Evolutionary conservation across 1,284 basidiomycete genomes (phyloP), one percentile per base, ranked within the genome.

Genomic region (Austroboletus niveus): DNA sequence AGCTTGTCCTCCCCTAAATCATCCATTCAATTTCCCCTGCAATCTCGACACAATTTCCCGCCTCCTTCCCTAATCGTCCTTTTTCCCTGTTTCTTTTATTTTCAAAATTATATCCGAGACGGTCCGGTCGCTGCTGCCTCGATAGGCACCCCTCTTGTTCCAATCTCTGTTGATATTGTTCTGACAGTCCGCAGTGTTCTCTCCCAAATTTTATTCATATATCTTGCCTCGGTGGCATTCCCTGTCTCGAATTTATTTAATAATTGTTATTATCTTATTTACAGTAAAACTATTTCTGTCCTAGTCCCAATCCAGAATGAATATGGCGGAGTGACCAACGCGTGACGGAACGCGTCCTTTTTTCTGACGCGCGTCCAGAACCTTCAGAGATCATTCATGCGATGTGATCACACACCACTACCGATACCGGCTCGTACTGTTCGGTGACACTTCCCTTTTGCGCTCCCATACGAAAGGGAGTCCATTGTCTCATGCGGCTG

Each of bases 321-420:
- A 59, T 61, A 29, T 39, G 38, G 59, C 42, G 48, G 38, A 41
- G 52, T 51, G 51, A 60, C 57, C 45, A 59, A 54, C 61, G 62
- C 60, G 49, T 64, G 62, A 61, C 60, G 47, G 35, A 51, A 64
- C 61, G 61, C 57, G 61, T 57, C 39, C 27, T 22, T 8, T 57
- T 58, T 55, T 51, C 57, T 58, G 59, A 50, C 60, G 57, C 60
- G 59, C 62, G 59, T 60, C 60, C 53, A 53, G 46, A 58, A 64
- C 50, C 56, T 38, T 38, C 36, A 35, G 34, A 60, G 40, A 42
- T 45, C 49, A 35, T 45, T 60, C 55, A 60, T 43, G 47, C 48
- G 51, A 58, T 49, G 48, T 46, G 47, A 48, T 47, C 36, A 50
- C 47, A 40, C 38, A 36, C 41, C 45, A 50, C 58, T 49, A 55